A percentile compares a stretch with the other conserved stretches of the same genome.
Conservation (phyloP, 169 alveolate species). For the Cryptosporidium meleagridis region DNA sequence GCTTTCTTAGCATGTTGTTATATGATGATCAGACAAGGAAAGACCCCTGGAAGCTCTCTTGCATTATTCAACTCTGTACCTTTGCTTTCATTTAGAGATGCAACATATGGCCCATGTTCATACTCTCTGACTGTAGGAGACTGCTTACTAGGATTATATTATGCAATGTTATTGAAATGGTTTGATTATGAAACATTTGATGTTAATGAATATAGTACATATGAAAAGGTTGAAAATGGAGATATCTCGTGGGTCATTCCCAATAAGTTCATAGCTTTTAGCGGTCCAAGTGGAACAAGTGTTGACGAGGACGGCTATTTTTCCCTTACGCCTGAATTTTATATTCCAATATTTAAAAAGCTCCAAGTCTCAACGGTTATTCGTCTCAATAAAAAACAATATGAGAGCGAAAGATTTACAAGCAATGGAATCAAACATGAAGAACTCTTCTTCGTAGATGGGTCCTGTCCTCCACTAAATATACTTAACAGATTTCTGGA, state of each 20-base stretch:
- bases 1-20: constrained; percentile 92
- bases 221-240: constrained; percentile 92
- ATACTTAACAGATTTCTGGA: constrained; percentile 88
- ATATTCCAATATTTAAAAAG: constrained; percentile 89
- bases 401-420: constrained; percentile 86
- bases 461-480: constrained; percentile 91
- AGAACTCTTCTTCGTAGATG: constrained; percentile 90
- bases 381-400: constrained; percentile 90
- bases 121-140: constrained; percentile 83
- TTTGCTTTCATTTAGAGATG: constrained; percentile 83
- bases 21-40: constrained; percentile 81
- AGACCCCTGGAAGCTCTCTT: constrained; percentile 47
- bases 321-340: constrained; percentile 90
- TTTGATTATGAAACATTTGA: constrained; percentile 88
- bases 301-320: constrained; percentile 81
- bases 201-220: constrained; percentile 88
- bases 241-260: constrained; percentile 95
- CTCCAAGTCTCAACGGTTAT: constrained; percentile 88
- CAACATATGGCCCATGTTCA: constrained; percentile 81
- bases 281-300: constrained; percentile 87
- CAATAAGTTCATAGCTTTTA: constrained; percentile 91
- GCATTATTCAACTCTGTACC: constrained; percentile 57
- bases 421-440: constrained; percentile 84
- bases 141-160: constrained; percentile 91
- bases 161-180: constrained; percentile 92